phyloP scores from a whole-genome alignment of 768 basidiomycete genomes.

The Boletus reticulatus region DNA sequence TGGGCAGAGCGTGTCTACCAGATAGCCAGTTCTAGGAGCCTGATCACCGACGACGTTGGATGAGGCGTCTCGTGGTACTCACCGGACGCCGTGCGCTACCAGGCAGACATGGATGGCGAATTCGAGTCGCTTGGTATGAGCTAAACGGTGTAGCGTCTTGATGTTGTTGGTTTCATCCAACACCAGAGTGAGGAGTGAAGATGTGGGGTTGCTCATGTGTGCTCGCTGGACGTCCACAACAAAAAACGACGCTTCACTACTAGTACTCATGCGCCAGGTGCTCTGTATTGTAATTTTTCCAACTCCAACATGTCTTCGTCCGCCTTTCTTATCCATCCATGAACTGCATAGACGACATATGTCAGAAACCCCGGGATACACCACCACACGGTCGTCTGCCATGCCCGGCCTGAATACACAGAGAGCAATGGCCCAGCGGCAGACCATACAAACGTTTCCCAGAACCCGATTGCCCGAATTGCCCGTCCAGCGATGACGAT shows the following conservation, averaged over 20 bases:
- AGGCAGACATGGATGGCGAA: conserved; percentile 44
- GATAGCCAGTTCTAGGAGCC: conserved; percentile 37
- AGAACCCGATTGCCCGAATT: conserved; percentile 32
- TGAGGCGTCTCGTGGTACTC: conserved; percentile 4
- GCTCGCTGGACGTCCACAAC: no score
- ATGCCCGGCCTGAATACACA: conserved; percentile 45
- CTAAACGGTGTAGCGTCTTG: conserved; percentile 5
- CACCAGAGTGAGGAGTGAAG: conserved; percentile 20
- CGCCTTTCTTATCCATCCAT: conserved; percentile 43
- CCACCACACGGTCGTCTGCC: conserved; percentile 59
- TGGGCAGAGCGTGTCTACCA: conserved; percentile 47
- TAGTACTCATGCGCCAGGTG: conserved; percentile 50
- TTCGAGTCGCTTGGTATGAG: conserved; percentile 12
- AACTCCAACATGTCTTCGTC: conserved; percentile 48
- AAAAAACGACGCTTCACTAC: no score
- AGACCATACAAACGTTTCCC: conserved; percentile 37
- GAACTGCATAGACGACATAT: conserved; percentile 44
- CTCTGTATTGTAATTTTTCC: conserved; percentile 52
- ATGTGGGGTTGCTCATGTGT: conserved; percentile 5
- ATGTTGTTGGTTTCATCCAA: conserved; percentile 7
- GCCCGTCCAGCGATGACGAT: conserved; percentile 24
- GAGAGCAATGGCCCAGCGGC: conserved; percentile 49
- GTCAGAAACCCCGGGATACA: conserved; percentile 42
- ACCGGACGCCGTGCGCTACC: conserved; percentile 45
- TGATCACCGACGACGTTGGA: not conserved